A percentile compares a stretch with the other conserved stretches of the same genome.
phyloP scores from a whole-genome alignment of 208 protist species.

The Trypanosoma mega region DNA sequence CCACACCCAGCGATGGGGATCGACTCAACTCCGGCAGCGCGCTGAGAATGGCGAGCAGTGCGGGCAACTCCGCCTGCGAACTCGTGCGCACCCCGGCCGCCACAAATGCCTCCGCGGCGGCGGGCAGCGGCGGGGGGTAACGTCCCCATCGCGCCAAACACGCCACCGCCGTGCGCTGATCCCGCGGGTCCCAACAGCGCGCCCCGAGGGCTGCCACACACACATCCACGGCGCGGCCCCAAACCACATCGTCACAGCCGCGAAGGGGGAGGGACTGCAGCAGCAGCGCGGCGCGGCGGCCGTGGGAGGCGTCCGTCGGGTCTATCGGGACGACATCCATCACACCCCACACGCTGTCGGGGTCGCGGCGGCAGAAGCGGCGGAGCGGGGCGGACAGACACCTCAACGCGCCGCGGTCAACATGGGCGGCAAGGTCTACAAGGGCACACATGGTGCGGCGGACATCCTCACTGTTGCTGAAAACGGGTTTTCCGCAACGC shows the following conservation, averaged over 20 bases:
- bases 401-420: conserved; percentile 21
- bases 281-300: conserved; percentile 26
- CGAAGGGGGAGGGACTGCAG: conserved; percentile 24
- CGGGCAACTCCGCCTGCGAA: conserved; percentile 24
- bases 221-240: conserved; percentile 21
- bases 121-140: conserved; percentile 18
- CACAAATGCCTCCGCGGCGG: conserved; percentile 25
- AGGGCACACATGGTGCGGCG: conserved; percentile 31
- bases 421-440: conserved; percentile 40
- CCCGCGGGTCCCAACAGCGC: conserved; percentile 26
- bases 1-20: conserved; percentile 32
- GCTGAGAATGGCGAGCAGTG: conserved; percentile 30
- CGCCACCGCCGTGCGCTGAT: conserved; percentile 22
- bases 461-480: conserved; percentile 42
- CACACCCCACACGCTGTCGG: conserved; percentile 33
- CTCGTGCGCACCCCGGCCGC: conserved; percentile 12
- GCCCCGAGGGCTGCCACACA: conserved; percentile 16
- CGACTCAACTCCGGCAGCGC: conserved; percentile 39
- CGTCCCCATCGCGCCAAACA: conserved; percentile 23
- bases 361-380: conserved; percentile 36
- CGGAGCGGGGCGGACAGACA: conserved; percentile 28
- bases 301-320: conserved; percentile 28
- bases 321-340: conserved; percentile 29
- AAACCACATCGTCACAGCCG: conserved; percentile 36
- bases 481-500: conserved; percentile 33